Percentiles rank a stretch among this genome's conserved stretches.
Evolutionary conservation across 2,329 filamentous ascomycete genomes (phyloP).

Genomic region (Microcyclospora pomicola): DNA sequence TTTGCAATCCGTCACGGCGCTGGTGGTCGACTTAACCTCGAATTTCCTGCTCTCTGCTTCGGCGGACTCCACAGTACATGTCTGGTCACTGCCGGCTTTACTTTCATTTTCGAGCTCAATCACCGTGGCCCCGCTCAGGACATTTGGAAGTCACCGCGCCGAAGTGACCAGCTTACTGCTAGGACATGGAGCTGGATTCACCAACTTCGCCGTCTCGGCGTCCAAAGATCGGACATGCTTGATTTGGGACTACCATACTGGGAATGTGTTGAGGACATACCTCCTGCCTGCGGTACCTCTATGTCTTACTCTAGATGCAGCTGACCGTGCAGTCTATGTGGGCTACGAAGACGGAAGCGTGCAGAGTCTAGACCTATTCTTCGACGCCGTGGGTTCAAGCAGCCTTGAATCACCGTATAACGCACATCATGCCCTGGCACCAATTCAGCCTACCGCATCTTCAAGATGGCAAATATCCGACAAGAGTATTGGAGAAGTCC

Average conservation of each 20-base stretch:
- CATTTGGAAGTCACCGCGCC: conserved; percentile 63
- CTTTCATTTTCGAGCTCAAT: conserved; percentile 47
- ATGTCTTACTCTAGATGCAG: conserved; percentile 65
- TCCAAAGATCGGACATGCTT: conserved; percentile 80
- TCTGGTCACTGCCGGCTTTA: conserved; percentile 72
- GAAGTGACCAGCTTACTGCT: conserved; percentile 51
- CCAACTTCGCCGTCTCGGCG: conserved; percentile 71
- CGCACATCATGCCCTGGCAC: conserved; percentile 11
- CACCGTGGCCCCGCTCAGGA: conserved; percentile 57
- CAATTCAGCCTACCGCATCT: conserved; percentile 26
- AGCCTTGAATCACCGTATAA: conserved; percentile 18
- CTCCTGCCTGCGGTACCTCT: conserved; percentile 62
- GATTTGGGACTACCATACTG: conserved; percentile 81
- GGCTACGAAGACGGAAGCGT: conserved; percentile 69
- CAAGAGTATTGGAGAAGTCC: conserved; percentile 47
- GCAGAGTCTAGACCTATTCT: conserved; percentile 62
- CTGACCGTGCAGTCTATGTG: conserved; percentile 67
- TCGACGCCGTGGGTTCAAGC: neutral
- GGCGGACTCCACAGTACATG: conserved; percentile 76
- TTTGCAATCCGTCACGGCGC: conserved; percentile 64
- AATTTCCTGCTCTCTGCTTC: conserved; percentile 66
- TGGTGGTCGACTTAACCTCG: conserved; percentile 56
- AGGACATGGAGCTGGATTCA: conserved; percentile 56
- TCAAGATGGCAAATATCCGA: conserved; percentile 21
- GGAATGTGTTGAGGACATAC: conserved; percentile 64